These are phyloP conservation scores for Tagetes patula DNA, from an alignment of 129 eudicot species.

Conservation along the genomic window DNA sequence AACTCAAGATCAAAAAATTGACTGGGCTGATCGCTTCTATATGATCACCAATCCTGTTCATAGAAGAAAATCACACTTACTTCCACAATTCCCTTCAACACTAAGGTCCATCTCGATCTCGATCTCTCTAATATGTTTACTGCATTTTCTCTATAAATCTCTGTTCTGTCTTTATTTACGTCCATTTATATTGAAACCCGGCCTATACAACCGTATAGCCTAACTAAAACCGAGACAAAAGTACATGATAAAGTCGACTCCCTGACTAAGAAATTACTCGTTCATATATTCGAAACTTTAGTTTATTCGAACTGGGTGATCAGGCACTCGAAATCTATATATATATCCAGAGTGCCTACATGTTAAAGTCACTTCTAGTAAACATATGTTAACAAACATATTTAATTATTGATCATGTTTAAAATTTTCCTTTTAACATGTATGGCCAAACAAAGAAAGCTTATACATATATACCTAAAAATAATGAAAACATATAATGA, in stretches of 20 bases:
- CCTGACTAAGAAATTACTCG: background rate
- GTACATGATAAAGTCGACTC: background rate
- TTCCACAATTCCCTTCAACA: slow-evolving; percentile 51
- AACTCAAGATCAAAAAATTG: slow-evolving; percentile 39
- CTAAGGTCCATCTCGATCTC: slow-evolving; percentile 33
- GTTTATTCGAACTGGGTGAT: background rate
- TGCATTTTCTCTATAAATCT: too few relatives aligned
- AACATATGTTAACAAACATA: background rate
- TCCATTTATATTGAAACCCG: background rate
- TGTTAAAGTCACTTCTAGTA: background rate
- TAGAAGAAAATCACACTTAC: slow-evolving; percentile 50
- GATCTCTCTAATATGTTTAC: too few relatives aligned
- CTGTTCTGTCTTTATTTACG: background rate
- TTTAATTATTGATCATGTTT: background rate
- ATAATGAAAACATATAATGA: background rate
- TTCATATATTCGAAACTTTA: background rate
- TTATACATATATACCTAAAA: background rate
- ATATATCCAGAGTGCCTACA: background rate
- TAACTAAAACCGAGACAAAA: too few relatives aligned
- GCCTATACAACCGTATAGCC: background rate
- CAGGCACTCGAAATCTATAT: background rate
- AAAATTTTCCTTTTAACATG: background rate
- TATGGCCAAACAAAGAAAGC: background rate
- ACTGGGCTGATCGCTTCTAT: slow-evolving; percentile 62
- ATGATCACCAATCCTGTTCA: slow-evolving; percentile 51